phyloP scores from a whole-genome alignment of 2,329 filamentous ascomycete genomes.

The Venturiaceae sp. region DNA sequence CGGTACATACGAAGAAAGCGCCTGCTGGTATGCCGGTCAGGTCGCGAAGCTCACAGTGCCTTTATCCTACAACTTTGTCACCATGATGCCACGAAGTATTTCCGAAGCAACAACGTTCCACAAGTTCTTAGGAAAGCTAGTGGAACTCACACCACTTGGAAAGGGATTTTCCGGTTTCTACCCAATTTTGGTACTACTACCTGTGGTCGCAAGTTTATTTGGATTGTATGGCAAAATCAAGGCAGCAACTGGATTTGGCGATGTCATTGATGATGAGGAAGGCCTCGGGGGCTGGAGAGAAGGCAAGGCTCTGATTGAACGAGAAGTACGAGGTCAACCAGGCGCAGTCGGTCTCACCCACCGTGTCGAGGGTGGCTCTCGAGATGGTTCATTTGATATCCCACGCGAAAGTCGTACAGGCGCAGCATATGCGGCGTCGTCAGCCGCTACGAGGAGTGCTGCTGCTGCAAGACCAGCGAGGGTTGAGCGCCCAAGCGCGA shows the following conservation, averaged over 20 bases:
- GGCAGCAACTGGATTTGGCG: constrained; percentile 67
- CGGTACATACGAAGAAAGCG: constrained; percentile 86
- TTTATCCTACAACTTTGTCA: constrained; percentile 92
- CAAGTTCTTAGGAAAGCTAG: constrained; percentile 69
- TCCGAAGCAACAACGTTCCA: constrained; percentile 79
- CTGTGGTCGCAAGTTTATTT: constrained; percentile 77
- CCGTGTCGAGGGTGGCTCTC: not conserved
- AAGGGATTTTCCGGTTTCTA: constrained; percentile 50
- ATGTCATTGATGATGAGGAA: constrained; percentile 65
- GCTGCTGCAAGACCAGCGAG: not conserved
- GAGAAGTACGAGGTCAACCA: constrained; percentile 49
- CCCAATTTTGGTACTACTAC: constrained; percentile 76
- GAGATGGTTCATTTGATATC: constrained; percentile 1
- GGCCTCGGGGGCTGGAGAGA: constrained; percentile 79
- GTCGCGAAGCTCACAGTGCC: constrained; percentile 89
- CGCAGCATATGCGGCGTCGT: not conserved
- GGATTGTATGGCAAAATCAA: constrained; percentile 79
- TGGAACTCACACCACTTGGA: constrained; percentile 75
- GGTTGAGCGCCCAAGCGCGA: not conserved
- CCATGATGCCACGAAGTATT: constrained; percentile 65
- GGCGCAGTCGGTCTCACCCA: constrained; percentile 11
- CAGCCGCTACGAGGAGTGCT: not conserved
- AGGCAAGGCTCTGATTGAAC: constrained; percentile 80
- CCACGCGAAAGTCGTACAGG: not conserved
- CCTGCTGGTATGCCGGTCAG: constrained; percentile 92